Conservation (phyloP, 441 rosid genomes). For the Sinapis alba region DNA sequence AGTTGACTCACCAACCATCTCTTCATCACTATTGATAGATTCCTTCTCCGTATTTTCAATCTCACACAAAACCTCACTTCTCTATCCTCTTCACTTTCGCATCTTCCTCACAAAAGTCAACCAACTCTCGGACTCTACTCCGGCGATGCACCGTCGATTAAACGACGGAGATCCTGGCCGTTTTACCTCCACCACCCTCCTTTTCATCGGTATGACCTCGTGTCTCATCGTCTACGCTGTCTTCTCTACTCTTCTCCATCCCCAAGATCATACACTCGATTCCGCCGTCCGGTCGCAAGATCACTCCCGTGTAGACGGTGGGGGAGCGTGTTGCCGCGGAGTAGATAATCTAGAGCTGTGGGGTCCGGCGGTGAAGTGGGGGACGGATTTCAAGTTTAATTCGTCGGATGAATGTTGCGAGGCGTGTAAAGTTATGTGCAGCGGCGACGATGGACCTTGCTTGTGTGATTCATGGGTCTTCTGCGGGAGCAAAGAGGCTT, state of each 20-base stretch:
- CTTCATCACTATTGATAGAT: constrained; percentile 23
- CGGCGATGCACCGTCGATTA: constrained; percentile 63
- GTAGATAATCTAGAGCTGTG: constrained; percentile 82
- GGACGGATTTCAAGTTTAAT: constrained; percentile 80
- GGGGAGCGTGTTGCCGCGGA: constrained; percentile 75
- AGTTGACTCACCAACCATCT: constrained; percentile 42
- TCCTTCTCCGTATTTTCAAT: constrained; percentile 13
- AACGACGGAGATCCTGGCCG: constrained; percentile 63
- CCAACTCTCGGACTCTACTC: constrained; percentile 31
- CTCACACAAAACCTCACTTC: constrained; percentile 38
- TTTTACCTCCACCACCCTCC: constrained; percentile 56
- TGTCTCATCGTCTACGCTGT: constrained; percentile 66
- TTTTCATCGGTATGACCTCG: constrained; percentile 57
- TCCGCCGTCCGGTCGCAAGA: constrained; percentile 27
- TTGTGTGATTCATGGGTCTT: constrained; percentile 95
- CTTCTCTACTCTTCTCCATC: constrained; percentile 51
- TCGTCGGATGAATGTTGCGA: constrained; percentile 70
- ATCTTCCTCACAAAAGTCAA: constrained; percentile 41
- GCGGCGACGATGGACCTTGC: constrained; percentile 81
- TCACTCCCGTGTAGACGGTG: constrained; percentile 2
- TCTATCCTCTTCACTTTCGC: constrained; percentile 36
- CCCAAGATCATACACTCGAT: constrained; percentile 37
- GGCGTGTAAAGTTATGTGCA: constrained; percentile 91
- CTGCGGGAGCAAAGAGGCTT: constrained; percentile 71
- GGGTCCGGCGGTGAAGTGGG: constrained; percentile 98